Percentiles rank a stretch among this genome's conserved stretches.
Evolutionary conservation across 768 basidiomycete species (phyloP).

Genomic region (Crassisporium funariophilum): DNA sequence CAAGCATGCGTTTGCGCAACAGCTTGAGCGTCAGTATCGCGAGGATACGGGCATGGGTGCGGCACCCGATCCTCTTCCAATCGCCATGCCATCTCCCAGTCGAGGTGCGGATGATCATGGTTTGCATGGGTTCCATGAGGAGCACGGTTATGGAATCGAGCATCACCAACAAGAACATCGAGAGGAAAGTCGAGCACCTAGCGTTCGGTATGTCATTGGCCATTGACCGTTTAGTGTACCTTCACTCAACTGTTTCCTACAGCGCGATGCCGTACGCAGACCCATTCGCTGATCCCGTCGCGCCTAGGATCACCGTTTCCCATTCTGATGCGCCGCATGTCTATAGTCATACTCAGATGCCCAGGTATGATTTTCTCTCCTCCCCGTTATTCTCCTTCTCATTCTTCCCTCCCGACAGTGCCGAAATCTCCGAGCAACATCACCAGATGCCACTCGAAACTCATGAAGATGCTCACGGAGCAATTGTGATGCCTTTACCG

Average conservation of each 20-base stretch:
- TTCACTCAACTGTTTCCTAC: background rate
- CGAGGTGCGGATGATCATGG: background rate
- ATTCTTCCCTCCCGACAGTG: conserved; percentile 10
- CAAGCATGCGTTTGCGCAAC: no score
- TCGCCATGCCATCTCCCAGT: background rate
- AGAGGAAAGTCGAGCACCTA: conserved; percentile 8
- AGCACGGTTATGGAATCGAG: no score
- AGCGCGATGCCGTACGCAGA: conserved; percentile 22
- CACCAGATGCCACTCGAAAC: conserved; percentile 21
- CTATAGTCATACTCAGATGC: no score
- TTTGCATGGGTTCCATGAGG: no score
- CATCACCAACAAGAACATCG: no score
- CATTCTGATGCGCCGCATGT: conserved; percentile 13
- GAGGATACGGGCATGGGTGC: background rate
- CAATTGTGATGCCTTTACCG: conserved; percentile 46
- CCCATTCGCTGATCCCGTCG: conserved; percentile 36
- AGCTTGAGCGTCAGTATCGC: no score
- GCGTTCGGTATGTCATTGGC: conserved; percentile 10
- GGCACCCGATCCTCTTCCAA: background rate
- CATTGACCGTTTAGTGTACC: background rate
- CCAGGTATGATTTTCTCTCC: conserved; percentile 30
- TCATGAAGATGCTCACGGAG: conserved; percentile 26
- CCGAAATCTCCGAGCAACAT: conserved; percentile 18
- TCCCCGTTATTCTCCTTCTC: background rate
- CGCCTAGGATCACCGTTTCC: conserved; percentile 27